Evolutionary conservation across 768 basidiomycete genomes (phyloP), one percentile per base, ranked within the genome.

Genomic region (Exsudoporus frostii): DNA sequence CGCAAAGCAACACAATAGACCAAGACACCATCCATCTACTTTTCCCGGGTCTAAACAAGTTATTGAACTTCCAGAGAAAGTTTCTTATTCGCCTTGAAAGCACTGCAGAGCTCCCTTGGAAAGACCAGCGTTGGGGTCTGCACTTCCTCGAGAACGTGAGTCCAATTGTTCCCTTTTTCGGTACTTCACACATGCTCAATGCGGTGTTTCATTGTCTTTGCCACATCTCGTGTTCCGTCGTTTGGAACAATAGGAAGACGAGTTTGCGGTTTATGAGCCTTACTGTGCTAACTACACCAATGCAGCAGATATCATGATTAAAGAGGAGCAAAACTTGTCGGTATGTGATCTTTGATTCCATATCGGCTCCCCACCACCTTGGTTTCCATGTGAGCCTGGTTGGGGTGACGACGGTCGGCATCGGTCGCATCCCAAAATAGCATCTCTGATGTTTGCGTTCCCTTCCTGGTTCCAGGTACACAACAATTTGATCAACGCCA

Each of bases 201-300:
- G 50, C 55, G 71, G 75, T 46, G 40, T 72, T 67, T 72, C 72
- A 72, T 81, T 80, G 71, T 79, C 54, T 64, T 20, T 51, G 71
- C 57, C n/a, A 42, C 30, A 37, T 47, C 9, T 25, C 20, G 7
- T 50, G 15, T 47, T 52, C 43, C 24, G 49, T 50, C 19, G 45
- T 50, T 38, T 13, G 73, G 68, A 74, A 78, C 76, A 81, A 81
- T 78, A 98, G 90, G 96, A 99, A 79, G 84, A 92, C 51, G 93
- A 95, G 63, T 98, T 99, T 64, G 82, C 84, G 29, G 92, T 93
- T 33, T 99, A 99, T 71, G 94, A 97, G 66, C 93, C 96, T 9
- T 99, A 97, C 71, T 98, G 94, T 72, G 92, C 90, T 48, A 96
- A 97, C 71, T 94, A 94, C 73, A 88, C 87, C 27, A 86, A 83